phyloP scores from a whole-genome alignment of 768 basidiomycete genomes.

The Lactarius sp. region DNA sequence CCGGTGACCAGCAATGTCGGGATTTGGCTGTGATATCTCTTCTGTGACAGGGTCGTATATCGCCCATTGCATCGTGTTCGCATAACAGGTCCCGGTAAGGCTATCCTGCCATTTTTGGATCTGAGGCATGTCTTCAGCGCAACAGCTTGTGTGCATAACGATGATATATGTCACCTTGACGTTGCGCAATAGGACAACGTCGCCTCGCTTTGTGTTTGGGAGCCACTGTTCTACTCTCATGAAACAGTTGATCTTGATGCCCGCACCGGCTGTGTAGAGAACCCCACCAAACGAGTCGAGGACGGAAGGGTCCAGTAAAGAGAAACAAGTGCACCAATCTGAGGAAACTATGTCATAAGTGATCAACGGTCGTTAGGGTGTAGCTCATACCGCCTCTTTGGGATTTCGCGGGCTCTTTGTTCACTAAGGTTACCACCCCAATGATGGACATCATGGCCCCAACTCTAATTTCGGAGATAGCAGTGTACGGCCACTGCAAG shows the following conservation, averaged over 20 bases:
- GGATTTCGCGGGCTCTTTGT: slow-evolving; percentile 24
- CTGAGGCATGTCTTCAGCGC: slow-evolving; percentile 11
- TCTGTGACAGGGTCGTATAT: slow-evolving; percentile 5
- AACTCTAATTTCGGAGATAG: slow-evolving; percentile 6
- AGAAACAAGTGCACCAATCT: slow-evolving; percentile 47
- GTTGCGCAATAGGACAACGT: slow-evolving; percentile 47
- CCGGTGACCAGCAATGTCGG: neutral
- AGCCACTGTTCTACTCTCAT: slow-evolving; percentile 45
- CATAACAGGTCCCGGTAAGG: slow-evolving; percentile 14
- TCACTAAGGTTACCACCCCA: slow-evolving; percentile 30
- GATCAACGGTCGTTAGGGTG: neutral
- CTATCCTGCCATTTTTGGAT: slow-evolving; percentile 7
- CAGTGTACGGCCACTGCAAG: slow-evolving; percentile 14
- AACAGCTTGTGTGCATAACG: neutral
- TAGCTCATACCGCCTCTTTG: slow-evolving; percentile 30
- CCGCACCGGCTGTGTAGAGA: slow-evolving; percentile 26
- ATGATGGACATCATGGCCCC: slow-evolving; percentile 31
- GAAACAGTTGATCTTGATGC: slow-evolving; percentile 45
- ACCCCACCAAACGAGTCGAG: slow-evolving; percentile 30
- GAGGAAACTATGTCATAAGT: slow-evolving; percentile 4
- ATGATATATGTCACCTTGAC: slow-evolving; percentile 41
- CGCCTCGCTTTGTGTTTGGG: slow-evolving; percentile 44
- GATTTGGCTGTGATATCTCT: slow-evolving; percentile 13
- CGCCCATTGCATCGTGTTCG: slow-evolving; percentile 20
- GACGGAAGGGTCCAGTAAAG: slow-evolving; percentile 50